These are phyloP conservation scores for Trichoderma sp. DNA, from an alignment of 2,329 filamentous ascomycete genomes.

Conservation along the genomic window DNA sequence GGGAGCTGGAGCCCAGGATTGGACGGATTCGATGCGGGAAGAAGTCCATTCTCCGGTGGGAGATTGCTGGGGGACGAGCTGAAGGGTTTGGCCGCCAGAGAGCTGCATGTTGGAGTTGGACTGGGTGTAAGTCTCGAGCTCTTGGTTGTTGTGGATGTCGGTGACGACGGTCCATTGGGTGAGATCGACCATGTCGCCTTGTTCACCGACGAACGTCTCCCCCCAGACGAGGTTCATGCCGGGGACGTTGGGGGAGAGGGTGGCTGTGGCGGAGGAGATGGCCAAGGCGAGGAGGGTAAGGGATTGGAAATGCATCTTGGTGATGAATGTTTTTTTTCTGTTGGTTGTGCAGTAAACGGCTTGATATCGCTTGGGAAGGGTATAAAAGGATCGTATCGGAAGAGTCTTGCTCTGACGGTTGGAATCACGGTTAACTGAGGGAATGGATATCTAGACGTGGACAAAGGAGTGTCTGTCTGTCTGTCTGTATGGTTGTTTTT, in stretches of 20 bases:
- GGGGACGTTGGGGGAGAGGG: constrained; percentile 36
- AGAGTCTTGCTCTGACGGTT: background rate
- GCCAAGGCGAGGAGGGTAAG: constrained; percentile 23
- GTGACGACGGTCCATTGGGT: constrained; percentile 45
- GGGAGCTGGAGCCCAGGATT: constrained; percentile 42
- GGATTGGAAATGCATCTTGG: constrained; percentile 28
- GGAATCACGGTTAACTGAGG: background rate
- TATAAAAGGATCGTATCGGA: background rate
- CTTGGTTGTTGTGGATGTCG: constrained; percentile 47
- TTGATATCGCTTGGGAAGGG: background rate
- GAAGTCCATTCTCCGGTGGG: constrained; percentile 45
- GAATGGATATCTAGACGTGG: background rate
- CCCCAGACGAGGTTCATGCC: constrained; percentile 45
- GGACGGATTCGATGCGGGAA: constrained; percentile 47
- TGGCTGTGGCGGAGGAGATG: constrained; percentile 32
- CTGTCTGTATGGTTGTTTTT: background rate
- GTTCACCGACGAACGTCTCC: constrained; percentile 43
- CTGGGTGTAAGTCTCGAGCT: constrained; percentile 46
- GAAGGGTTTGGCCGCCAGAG: constrained; percentile 49
- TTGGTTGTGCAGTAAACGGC: background rate
- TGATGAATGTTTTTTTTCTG: background rate
- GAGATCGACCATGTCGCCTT: constrained; percentile 37
- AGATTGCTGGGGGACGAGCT: constrained; percentile 46
- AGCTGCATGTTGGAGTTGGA: constrained; percentile 47
- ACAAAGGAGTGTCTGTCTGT: constrained; percentile 4